These are phyloP conservation scores for Candida sanyiensis DNA, from an alignment of 805 yeast species.

Conservation along the genomic window DNA sequence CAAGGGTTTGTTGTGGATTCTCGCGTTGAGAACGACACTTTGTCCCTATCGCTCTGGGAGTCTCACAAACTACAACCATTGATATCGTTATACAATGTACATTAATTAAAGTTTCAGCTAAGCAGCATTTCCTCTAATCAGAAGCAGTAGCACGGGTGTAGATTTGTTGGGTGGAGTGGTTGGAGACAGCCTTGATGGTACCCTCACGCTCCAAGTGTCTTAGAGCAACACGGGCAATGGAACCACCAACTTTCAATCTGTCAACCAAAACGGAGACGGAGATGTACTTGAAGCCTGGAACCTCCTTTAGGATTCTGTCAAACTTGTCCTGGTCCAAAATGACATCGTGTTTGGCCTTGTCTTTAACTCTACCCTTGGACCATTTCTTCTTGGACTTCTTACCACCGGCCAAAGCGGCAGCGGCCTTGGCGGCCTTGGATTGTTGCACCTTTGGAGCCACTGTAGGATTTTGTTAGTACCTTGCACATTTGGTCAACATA, in stretches of 20 bases:
- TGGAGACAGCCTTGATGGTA: slow-evolving; percentile 86
- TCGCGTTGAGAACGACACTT: too few species aligned
- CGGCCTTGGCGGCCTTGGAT: slow-evolving; percentile 99
- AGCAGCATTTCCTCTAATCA: slow-evolving; percentile 39
- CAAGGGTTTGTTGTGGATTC: too few species aligned
- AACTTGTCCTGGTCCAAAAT: slow-evolving; percentile 96
- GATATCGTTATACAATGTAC: slow-evolving; percentile 26
- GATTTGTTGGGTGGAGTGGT: slow-evolving; percentile 94
- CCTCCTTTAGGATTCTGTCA: slow-evolving; percentile 99
- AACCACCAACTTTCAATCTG: slow-evolving; percentile 99
- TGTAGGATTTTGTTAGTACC: slow-evolving; percentile 32
- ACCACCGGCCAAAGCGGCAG: slow-evolving; percentile 99
- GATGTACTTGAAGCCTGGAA: slow-evolving; percentile 97
- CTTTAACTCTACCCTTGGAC: slow-evolving; percentile 99
- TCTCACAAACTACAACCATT: background rate
- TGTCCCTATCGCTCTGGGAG: too few species aligned
- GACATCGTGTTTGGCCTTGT: slow-evolving; percentile 98
- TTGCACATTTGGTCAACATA: too few species aligned
- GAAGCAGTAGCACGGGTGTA: slow-evolving; percentile 79
- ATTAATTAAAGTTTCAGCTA: slow-evolving; percentile 18
- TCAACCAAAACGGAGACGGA: slow-evolving; percentile 98
- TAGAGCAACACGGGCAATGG: slow-evolving; percentile 97
- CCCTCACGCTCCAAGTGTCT: slow-evolving; percentile 94
- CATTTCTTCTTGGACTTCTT: slow-evolving; percentile 99
- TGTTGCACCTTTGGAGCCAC: slow-evolving; percentile 99